Evolutionary conservation across 768 basidiomycete genomes (phyloP).

Genomic region (Neoboletus magnificus): DNA sequence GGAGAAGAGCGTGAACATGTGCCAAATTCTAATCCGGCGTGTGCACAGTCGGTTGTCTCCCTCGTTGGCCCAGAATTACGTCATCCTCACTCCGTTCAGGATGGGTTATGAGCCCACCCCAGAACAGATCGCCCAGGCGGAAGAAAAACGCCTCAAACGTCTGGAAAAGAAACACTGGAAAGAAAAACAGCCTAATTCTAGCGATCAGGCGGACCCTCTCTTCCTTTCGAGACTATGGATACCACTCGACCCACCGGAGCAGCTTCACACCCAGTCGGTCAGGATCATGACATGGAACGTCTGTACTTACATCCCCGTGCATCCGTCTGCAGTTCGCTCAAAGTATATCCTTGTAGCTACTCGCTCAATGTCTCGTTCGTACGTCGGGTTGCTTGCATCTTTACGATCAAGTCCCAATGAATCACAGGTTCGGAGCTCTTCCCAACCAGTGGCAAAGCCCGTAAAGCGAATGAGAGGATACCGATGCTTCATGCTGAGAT

Average conservation of each 20-base stretch:
- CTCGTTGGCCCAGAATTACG: conserved; percentile 5
- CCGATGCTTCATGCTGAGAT: conserved; percentile 78
- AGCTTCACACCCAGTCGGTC: conserved; percentile 19
- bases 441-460: conserved; percentile 73
- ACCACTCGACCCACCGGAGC: conserved; percentile 12
- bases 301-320: conserved; percentile 31
- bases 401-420: neutral
- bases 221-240: conserved; percentile 36
- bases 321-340: neutral
- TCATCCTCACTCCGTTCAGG: conserved; percentile 4
- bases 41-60: neutral
- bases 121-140: conserved; percentile 54
- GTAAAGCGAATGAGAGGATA: conserved; percentile 70
- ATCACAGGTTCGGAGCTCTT: conserved; percentile 71
- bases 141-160: conserved; percentile 40
- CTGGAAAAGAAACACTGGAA: conserved; percentile 42
- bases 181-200: conserved; percentile 14
- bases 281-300: conserved; percentile 86
- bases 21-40: neutral
- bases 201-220: neutral
- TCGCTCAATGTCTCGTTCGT: conserved; percentile 81
- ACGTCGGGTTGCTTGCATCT: conserved; percentile 33
- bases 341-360: conserved; percentile 43
- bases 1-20: conserved; percentile 32
- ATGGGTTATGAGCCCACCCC: conserved; percentile 40